These are phyloP conservation scores for Mucor irregularis DNA, from an alignment of 371 early-diverging fungal genomes.

Conservation along the genomic window DNA sequence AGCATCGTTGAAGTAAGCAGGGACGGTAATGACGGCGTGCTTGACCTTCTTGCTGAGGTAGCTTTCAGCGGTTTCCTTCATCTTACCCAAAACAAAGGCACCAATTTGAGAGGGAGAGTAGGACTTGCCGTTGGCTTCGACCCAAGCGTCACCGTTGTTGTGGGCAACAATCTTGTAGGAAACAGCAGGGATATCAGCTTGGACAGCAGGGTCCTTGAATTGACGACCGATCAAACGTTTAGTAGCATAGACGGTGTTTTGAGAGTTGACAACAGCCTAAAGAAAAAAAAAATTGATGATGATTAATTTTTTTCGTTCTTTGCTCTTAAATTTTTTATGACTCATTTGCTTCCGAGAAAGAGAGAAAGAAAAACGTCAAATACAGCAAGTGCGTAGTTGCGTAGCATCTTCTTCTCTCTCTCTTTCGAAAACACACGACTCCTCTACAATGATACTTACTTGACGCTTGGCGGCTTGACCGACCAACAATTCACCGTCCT, in stretches of 20 bases:
- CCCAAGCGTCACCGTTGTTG: slow-evolving; percentile 96
- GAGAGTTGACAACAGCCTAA: slow-evolving; percentile 87
- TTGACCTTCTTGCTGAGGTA: slow-evolving; percentile 80
- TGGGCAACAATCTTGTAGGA: slow-evolving; percentile 90
- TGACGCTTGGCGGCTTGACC: slow-evolving; percentile 92
- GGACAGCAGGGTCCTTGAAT: slow-evolving; percentile 83
- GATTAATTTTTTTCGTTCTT: slow-evolving; percentile 1
- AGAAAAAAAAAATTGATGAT: neutral
- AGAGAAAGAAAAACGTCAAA: too few relatives aligned
- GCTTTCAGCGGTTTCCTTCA: slow-evolving; percentile 86
- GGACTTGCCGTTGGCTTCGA: slow-evolving; percentile 86
- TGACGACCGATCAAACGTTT: slow-evolving; percentile 97
- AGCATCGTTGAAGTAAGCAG: slow-evolving; percentile 83
- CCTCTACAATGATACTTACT: slow-evolving; percentile 18
- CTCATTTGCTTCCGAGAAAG: too few relatives aligned
- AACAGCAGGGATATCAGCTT: slow-evolving; percentile 82
- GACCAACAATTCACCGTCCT: slow-evolving; percentile 86
- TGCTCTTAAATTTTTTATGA: too few relatives aligned
- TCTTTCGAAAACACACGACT: neutral
- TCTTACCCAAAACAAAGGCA: slow-evolving; percentile 91
- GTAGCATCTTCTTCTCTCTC: too few relatives aligned
- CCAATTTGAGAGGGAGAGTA: slow-evolving; percentile 97
- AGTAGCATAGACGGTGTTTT: slow-evolving; percentile 90
- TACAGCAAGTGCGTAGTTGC: too few relatives aligned
- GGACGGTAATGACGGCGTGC: slow-evolving; percentile 84